Evolutionary conservation across 768 basidiomycete genomes (phyloP), one percentile per base, ranked within the genome.

Genomic region (Agrocybe praecox): DNA sequence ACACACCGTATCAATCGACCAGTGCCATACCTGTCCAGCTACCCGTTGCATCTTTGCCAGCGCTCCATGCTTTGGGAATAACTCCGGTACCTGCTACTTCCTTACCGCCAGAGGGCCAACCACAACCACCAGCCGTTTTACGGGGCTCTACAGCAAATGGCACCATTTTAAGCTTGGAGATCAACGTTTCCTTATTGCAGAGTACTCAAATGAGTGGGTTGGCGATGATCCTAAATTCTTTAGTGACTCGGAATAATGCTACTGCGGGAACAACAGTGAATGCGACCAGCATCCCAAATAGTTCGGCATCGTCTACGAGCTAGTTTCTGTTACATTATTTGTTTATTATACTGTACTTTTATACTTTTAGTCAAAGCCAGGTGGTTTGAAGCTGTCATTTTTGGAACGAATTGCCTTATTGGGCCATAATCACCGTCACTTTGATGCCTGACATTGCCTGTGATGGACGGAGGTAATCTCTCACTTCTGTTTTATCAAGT

Each of bases 131-230:
- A n/a, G 90, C 89, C n/a, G 81, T 93, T 15, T 75, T 92, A 49
- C 82, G 86, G 36, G 86, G 89, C 24, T 86, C 88, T 1, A 84
- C 85, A 2, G 81, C 84, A 7, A 86, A 90, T 64, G 90, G 90
- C 12, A 80, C 82, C 18, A 85, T 88, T 78, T 70, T 92, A 56
- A 88, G 80, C 66, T 72, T 94, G 52, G 91, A 93, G 60, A 89
- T 94, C 66, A 92, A 92, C 58, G 84, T 92, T 24, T 85, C 86
- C 15, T 70, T 87, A 18, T 75, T 94, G 53, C 87, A 90, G 68
- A 78, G 84, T 17, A 75, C 82, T n/a, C 91, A 93, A 65, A 87
- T 89, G 85, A 89, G 80, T 65, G 89, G 89, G 14, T 63, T 92
- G 61, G 88, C 88, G 18, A 74, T 87, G 59, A 74, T 92, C 11